Base-by-base conservation (phyloP, 202 grass and related monocot species). In the Elaeis oleifera region DNA sequence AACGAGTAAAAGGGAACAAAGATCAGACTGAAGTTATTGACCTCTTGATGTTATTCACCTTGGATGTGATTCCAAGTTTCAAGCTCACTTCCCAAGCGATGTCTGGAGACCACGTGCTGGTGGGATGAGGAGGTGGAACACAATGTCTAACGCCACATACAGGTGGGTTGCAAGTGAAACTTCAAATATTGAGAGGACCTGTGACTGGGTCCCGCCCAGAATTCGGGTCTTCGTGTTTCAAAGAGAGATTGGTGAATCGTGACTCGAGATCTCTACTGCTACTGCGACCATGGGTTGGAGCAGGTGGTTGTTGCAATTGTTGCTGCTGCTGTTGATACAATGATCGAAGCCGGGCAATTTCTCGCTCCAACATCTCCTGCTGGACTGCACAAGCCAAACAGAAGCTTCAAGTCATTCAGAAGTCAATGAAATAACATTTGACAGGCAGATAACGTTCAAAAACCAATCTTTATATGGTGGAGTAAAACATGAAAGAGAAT, bases 261-360 rank as follows among this genome's bases (percentile, higher is more conserved):
- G 58, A 61, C 2, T 61, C 26, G 15, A 61, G 58, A 27, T 39
- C 58, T 32, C 24, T 31, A 61, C 25, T 61, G 58, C 58, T 18
- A n/a, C 16, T 61, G 24, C 25, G 58, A 36, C 15, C 28, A 18
- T 61, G 26, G 24, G 16, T 39, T 32, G 26, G 15, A 61, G 16
- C 7, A n/a, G 58, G 16, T 31, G 28, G 26, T 29, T 18, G 15
- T 39, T 19, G 58, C 18, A 31, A 24, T 19, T 29, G 24, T 1
- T 31, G 58, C 58, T 61, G 58, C 15, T 61, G 58, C 26, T 61
- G 58, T 36, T 61, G 58, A 61, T 32, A 61, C 58, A 61, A 15
- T n/a, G 58, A 17, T 36, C 58, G 58, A 61, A 61, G 58, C 5
- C 58, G 58, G 5, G 26, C 58, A 18, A 61, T n/a, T 32, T 61